A percentile compares a stretch with the other conserved stretches of the same genome.
phyloP scores from a whole-genome alignment of 768 basidiomycete species.

The Mycena galericulata region DNA sequence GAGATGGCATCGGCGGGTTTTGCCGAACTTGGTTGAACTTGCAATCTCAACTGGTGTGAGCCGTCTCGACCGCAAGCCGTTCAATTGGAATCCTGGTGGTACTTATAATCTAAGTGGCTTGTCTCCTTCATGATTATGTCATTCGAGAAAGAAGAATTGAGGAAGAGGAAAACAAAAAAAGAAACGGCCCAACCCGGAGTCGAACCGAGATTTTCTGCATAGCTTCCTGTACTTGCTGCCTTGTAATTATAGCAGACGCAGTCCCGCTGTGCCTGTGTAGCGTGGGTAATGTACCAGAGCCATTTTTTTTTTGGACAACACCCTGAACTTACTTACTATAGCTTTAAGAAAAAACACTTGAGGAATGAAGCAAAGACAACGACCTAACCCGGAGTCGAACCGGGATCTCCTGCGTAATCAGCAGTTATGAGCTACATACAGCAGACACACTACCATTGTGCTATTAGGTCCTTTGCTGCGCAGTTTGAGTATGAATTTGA shows the following conservation, averaged over 20 bases:
- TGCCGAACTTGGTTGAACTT: no score
- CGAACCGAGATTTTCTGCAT: neutral
- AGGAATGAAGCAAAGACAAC: neutral
- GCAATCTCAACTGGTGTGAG: no score
- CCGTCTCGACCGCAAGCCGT: no score
- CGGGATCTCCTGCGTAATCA: neutral
- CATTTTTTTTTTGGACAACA: no score
- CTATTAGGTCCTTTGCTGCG: neutral
- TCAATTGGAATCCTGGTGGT: no score
- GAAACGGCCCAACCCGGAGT: neutral
- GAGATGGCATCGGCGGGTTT: no score
- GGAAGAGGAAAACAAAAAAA: neutral
- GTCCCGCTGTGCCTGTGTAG: no score
- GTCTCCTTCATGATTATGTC: no score
- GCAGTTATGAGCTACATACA: neutral
- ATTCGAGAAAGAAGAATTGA: neutral
- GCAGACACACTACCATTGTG: neutral
- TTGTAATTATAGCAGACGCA: neutral
- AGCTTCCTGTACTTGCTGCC: neutral
- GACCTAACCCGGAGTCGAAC: slow-evolving; percentile 1
- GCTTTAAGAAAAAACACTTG: neutral
- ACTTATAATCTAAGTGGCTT: no score
- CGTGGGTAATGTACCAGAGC: no score
- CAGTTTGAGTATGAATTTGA: neutral
- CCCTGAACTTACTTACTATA: no score